Evolutionary conservation across 768 basidiomycete genomes (phyloP).

Genomic region (Amyloporia xantha): DNA sequence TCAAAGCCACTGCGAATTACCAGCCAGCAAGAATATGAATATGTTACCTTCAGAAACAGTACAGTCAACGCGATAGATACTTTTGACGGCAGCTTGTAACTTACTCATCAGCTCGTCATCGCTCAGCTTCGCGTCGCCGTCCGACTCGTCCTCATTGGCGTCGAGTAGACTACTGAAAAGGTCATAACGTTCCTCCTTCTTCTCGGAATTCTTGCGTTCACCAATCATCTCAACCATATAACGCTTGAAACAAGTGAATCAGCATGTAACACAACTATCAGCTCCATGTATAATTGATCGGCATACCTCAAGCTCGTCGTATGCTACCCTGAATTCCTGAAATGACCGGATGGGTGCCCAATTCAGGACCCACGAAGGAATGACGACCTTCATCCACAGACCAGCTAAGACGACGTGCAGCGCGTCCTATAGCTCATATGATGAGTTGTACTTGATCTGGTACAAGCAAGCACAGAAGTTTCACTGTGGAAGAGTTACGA

Average conservation of each 20-base stretch:
- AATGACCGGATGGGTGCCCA: slow-evolving; percentile 17
- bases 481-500: background rate
- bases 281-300: background rate
- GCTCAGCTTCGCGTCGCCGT: slow-evolving; percentile 27
- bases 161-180: slow-evolving; percentile 46
- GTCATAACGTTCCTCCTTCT: slow-evolving; percentile 39
- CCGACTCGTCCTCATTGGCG: slow-evolving; percentile 34
- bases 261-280: too few relatives aligned
- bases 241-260: too few relatives aligned
- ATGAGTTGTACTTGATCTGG: too few relatives aligned
- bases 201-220: slow-evolving; percentile 30
- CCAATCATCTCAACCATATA: slow-evolving; percentile 53
- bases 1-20: too few relatives aligned
- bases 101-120: slow-evolving; percentile 38
- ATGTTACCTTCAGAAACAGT: slow-evolving; percentile 31
- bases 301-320: slow-evolving; percentile 24
- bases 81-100: background rate
- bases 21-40: slow-evolving; percentile 44
- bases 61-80: too few relatives aligned
- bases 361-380: slow-evolving; percentile 22
- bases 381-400: slow-evolving; percentile 20
- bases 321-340: slow-evolving; percentile 17
- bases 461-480: too few relatives aligned
- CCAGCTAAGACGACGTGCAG: slow-evolving; percentile 24
- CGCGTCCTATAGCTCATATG: slow-evolving; percentile 13